Base-by-base conservation (phyloP, 306 rosid species). In the Adenanthera pavonina region DNA sequence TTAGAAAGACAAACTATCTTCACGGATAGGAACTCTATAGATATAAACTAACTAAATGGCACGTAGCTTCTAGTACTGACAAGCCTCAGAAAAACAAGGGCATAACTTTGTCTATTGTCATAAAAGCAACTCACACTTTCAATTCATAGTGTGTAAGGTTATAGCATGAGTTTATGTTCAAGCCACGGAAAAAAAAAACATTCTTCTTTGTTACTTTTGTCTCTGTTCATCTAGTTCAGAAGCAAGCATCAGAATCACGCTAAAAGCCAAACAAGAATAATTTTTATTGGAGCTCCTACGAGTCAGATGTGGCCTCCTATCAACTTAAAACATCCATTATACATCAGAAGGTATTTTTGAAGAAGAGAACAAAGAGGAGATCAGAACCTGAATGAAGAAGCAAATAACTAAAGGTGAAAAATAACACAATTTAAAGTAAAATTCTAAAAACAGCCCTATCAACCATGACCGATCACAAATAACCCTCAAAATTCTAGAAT, bases 71-170 rank as follows among this genome's bases (percentile, higher is more conserved):
- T 75, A 72, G 74, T 56, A 67, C 38, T 8, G 64, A 76, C 70
- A 70, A 68, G 81, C 81, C 59, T 59, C 49, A 79, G 30, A 59
- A 56, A 72, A 82, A 72, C 34, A 57, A n/a, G 64, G 77, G 59
- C 71, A 65, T 57, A 41, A 79, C 75, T 19, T 57, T 57, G 34
- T 19, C 64, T 12, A 19, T 20, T 19, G 8, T 57, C 13, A 4
- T 19, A 61, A 76, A 68, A 87, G 83, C 70, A 66, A 66, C 54
- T 56, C 35, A 34, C 68, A 48, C 17, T 65, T 40, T 17, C 25
- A 76, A 76, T 65, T 16, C n/a, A 34, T 15, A 14, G 46, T 36
- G 34, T 59, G 11, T 38, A 3, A 38, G 48, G 46, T 44, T 38
- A 40, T 17, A 7, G 13, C n/a, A 70, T 8, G 12, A 47, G 6